Evolutionary conservation across 2,329 filamentous ascomycete genomes (phyloP).

Genomic region (Fusarium sp.): DNA sequence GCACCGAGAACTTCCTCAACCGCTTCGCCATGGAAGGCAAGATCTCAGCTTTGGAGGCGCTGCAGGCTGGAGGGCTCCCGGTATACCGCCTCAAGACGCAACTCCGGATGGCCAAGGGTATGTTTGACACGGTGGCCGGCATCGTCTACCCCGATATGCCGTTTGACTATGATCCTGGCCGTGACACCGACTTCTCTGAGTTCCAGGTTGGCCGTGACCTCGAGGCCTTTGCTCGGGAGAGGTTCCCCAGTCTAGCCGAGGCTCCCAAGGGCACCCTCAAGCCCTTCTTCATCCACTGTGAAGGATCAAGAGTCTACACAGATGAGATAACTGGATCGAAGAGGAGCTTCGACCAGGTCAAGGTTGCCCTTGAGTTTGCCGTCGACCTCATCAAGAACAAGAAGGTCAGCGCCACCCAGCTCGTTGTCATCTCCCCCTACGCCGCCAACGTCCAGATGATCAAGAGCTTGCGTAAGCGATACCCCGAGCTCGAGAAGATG

Average conservation of each 20-base stretch:
- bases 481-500: not conserved
- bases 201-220: constrained; percentile 58
- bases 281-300: constrained; percentile 37
- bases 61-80: not conserved
- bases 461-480: not conserved
- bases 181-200: constrained; percentile 51
- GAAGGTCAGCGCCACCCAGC: no score
- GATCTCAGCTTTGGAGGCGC: not conserved
- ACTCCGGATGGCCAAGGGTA: not conserved
- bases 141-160: not conserved
- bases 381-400: constrained; percentile 13
- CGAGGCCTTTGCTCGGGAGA: constrained; percentile 5
- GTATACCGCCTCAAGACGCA: not conserved
- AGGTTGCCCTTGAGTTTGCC: constrained; percentile 26
- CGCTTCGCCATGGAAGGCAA: not conserved
- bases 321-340: constrained; percentile 14
- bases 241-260: not conserved
- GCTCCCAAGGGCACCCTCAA: constrained; percentile 5
- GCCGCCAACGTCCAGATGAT: constrained; percentile 28
- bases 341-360: constrained; percentile 22
- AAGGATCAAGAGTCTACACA: not conserved
- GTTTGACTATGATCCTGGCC: not conserved
- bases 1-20: not conserved
- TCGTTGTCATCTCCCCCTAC: constrained; percentile 28
- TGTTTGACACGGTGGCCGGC: not conserved